A percentile compares a stretch with the other conserved stretches of the same genome.
These are phyloP conservation scores for Diaporthe destruens DNA, from an alignment of 2,329 filamentous ascomycete species.

Conservation along the genomic window DNA sequence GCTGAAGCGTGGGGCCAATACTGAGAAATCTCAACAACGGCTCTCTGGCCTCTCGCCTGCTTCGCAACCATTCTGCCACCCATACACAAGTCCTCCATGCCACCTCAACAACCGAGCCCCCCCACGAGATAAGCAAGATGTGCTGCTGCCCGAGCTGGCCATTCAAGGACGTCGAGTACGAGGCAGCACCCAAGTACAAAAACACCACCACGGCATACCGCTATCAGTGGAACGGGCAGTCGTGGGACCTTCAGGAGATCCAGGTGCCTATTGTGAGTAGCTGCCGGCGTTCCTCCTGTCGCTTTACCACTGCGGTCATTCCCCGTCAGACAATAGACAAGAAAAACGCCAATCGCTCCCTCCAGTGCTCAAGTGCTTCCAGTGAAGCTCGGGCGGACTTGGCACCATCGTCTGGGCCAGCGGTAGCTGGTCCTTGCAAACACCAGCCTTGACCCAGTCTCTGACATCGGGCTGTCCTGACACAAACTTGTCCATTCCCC, in stretches of 20 bases:
- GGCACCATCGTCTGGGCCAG: too few relatives aligned
- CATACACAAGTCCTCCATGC: background rate
- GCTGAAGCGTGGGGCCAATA: background rate
- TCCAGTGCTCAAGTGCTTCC: background rate
- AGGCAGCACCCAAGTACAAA: conserved; percentile 55
- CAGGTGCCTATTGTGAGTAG: conserved; percentile 51
- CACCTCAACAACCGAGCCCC: background rate
- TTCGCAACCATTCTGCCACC: background rate
- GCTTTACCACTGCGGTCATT: background rate
- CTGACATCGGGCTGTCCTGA: background rate
- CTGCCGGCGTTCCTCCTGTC: conserved; percentile 25
- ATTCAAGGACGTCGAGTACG: conserved; percentile 60
- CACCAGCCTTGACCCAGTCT: background rate
- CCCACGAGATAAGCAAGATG: conserved; percentile 52
- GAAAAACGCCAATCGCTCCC: background rate
- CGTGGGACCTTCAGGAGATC: conserved; percentile 54
- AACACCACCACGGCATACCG: conserved; percentile 49
- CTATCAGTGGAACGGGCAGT: conserved; percentile 56
- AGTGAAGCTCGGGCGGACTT: conserved; percentile 4
- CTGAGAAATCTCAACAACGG: background rate
- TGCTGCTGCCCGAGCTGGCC: conserved; percentile 66
- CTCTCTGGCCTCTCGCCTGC: background rate
- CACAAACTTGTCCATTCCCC: background rate
- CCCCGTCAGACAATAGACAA: background rate
- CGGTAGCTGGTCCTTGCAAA: background rate